Conservation (phyloP, 495 filamentous ascomycete genomes). For the Trichoderma erinaceum region DNA sequence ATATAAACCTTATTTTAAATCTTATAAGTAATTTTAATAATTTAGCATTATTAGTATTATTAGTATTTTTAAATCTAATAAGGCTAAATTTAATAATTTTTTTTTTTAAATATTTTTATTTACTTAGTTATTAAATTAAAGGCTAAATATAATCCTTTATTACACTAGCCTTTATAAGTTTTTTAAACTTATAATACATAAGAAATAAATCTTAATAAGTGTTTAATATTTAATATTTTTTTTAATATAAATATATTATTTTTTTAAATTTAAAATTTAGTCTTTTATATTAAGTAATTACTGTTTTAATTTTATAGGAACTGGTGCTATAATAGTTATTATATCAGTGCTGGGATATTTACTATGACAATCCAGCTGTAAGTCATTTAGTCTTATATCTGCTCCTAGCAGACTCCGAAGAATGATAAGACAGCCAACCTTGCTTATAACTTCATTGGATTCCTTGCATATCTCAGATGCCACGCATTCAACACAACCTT, state of each 20-base stretch:
- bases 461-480: slow-evolving; percentile 81
- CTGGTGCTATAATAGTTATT: slow-evolving; percentile 63
- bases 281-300: neutral
- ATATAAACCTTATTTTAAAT: no score
- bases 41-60: no score
- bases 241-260: no score
- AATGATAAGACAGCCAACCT: slow-evolving; percentile 77
- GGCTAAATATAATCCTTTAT: no score
- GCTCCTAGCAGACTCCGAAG: slow-evolving; percentile 65
- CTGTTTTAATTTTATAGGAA: slow-evolving; percentile 29
- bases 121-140: neutral
- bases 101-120: neutral
- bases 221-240: no score
- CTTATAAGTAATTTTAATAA: no score
- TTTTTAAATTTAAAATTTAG: no score
- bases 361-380: slow-evolving; percentile 77
- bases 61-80: no score
- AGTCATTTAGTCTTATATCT: slow-evolving; percentile 66
- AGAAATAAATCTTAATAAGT: no score
- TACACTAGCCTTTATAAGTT: no score
- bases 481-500: slow-evolving; percentile 84
- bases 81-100: no score
- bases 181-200: no score
- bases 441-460: slow-evolving; percentile 87
- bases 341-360: slow-evolving; percentile 72